phyloP scores from a whole-genome alignment of 1,284 basidiomycete genomes.

The Phlebopus sp. region DNA sequence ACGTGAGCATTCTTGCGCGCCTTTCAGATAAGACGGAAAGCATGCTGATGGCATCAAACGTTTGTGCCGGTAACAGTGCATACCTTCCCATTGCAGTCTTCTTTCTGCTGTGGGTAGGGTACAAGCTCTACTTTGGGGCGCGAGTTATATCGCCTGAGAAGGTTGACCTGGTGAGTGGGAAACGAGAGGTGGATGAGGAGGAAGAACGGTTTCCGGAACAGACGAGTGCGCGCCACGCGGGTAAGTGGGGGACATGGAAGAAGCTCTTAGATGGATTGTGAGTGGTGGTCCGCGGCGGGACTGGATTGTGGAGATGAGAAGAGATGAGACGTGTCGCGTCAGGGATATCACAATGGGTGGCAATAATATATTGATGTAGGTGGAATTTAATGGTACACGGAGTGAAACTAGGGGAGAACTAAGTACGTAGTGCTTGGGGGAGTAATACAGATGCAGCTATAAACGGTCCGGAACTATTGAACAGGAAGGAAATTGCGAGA shows the following conservation, averaged over 20 bases:
- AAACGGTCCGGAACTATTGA: constrained; percentile 3
- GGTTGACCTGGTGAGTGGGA: constrained; percentile 65
- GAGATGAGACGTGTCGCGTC: too few species aligned
- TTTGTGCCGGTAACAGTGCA: constrained; percentile 28
- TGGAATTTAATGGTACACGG: constrained; percentile 29
- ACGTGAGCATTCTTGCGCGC: constrained; percentile 39
- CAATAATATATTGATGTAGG: too few species aligned
- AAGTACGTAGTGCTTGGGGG: constrained; percentile 13
- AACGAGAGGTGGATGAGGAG: constrained; percentile 65
- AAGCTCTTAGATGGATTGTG: constrained; percentile 2
- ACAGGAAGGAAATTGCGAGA: constrained; percentile 8
- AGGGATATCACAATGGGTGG: too few species aligned
- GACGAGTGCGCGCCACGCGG: constrained; percentile 19
- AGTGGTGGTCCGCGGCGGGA: not conserved
- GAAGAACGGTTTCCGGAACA: constrained; percentile 49
- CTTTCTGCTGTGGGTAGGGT: constrained; percentile 54
- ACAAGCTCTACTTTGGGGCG: constrained; percentile 56
- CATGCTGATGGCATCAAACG: constrained; percentile 6
- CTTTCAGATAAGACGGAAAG: constrained; percentile 32
- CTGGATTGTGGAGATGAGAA: too few species aligned
- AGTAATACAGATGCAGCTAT: constrained; percentile 27
- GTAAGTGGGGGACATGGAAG: constrained; percentile 8
- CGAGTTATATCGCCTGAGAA: constrained; percentile 47
- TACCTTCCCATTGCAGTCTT: constrained; percentile 58
- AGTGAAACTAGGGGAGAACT: constrained; percentile 1